These are phyloP conservation scores for Trichoderma cornu-damae DNA, from an alignment of 2,329 filamentous ascomycete species.

Conservation along the genomic window DNA sequence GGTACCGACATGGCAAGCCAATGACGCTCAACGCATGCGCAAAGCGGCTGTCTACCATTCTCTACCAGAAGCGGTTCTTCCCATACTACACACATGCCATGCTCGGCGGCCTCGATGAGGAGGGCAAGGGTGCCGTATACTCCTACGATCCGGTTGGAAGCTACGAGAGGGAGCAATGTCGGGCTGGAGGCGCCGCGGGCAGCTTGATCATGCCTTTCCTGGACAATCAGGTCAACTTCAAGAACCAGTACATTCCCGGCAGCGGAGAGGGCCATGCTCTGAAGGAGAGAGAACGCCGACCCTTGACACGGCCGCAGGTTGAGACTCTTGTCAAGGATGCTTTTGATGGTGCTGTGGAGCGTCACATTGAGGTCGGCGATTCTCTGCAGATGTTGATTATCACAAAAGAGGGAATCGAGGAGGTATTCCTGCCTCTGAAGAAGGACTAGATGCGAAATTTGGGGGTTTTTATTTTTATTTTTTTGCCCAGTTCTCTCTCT, in stretches of 20 bases:
- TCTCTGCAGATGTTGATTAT: constrained; percentile 93
- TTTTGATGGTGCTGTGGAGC: constrained; percentile 95
- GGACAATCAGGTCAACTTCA: constrained; percentile 99
- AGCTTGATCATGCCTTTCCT: constrained; percentile 98
- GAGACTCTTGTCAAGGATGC: constrained; percentile 92
- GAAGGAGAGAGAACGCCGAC: constrained; percentile 63
- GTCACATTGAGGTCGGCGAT: constrained; percentile 98
- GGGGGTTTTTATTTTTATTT: too few relatives aligned
- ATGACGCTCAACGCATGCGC: constrained; percentile 94
- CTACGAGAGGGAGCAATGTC: constrained; percentile 95
- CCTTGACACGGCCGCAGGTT: constrained; percentile 67
- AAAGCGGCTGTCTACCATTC: constrained; percentile 87
- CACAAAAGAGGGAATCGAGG: constrained; percentile 81
- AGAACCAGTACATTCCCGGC: constrained; percentile 92
- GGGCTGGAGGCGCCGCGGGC: constrained; percentile 84
- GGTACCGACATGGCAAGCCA: constrained; percentile 93
- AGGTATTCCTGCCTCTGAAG: constrained; percentile 81
- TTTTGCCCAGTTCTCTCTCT: too few relatives aligned
- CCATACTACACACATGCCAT: constrained; percentile 97
- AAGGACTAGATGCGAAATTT: constrained; percentile 57
- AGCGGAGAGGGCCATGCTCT: constrained; percentile 79
- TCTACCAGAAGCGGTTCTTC: constrained; percentile 98
- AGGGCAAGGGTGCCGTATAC: constrained; percentile 90
- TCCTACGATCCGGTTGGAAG: constrained; percentile 97
- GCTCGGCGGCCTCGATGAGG: constrained; percentile 87